Base-by-base conservation (phyloP, 257 asterid species). In the Primulina eburnea region DNA sequence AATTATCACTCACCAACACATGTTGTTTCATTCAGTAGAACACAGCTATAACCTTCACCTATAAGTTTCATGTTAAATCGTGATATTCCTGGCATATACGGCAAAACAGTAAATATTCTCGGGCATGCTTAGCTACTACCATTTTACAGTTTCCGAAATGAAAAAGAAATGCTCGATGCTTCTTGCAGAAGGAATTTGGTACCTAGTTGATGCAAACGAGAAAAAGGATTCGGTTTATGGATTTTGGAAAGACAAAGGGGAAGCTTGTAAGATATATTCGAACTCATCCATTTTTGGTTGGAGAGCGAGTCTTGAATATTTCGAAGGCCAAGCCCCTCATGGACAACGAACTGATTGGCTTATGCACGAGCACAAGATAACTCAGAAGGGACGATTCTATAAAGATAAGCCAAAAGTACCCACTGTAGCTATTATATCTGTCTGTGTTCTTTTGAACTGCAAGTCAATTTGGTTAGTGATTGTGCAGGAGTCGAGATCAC, bases 131-230 rank as follows among this genome's bases (percentile, higher is more conserved):
- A 29, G 8, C 65, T 37, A 26, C 62, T 37, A 26, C 62, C 47
- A 52, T 66, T 58, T 40, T 63, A 30, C 38, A 38, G 40, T 69
- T 69, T 10, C 28, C 20, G 4, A 4, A 14, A 47, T 47, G 18
- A 16, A 16, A 52, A 14, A 28, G 18, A 29, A 11, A 14, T 5
- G n/a, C 0, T 55, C 9, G 16, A 21, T 53, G 40, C 30, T 65
- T 21, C 78, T 70, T 71, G 75, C 86, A 90, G 97, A 50, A 35
- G 89, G 80, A 62, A 43, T 84, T 64, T 84, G 94, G 95, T 87
- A 71, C 77, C 71, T 85, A 1, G 77, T 87, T 59, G 24, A 16
- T 47, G 57, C 84, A 64, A 62, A 71, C 12, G 83, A 67, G 81
- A 62, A 58, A 35, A 82, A 77, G 62, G 85, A 75, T 62, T 78